Evolutionary conservation across 2,329 filamentous ascomycete species (phyloP).

Genomic region (Neofusicoccum cordaticola): DNA sequence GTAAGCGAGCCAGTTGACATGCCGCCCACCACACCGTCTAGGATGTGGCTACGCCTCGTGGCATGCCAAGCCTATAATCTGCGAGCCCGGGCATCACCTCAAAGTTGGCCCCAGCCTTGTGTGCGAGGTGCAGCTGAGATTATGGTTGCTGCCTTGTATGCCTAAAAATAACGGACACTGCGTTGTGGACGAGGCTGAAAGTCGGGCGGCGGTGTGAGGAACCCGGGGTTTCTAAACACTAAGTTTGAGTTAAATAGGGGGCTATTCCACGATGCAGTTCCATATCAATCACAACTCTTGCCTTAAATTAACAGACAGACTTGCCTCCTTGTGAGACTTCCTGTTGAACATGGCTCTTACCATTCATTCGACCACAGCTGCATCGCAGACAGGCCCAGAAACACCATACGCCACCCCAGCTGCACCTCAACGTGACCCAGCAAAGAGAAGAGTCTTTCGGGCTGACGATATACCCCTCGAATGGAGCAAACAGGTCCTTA

Average conservation of each 20-base stretch:
- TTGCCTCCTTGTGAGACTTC: background rate
- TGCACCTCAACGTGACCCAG: too few species aligned
- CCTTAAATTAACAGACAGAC: background rate
- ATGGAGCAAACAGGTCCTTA: background rate
- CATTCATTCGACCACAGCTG: background rate
- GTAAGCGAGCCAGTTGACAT: background rate
- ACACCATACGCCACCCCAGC: too few species aligned
- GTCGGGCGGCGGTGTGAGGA: background rate
- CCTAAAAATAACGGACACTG: background rate
- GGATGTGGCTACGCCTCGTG: background rate
- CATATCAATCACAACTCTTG: background rate
- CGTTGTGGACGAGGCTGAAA: background rate
- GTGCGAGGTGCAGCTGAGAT: background rate
- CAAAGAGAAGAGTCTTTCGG: background rate
- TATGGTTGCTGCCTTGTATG: background rate
- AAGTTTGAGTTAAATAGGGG: background rate
- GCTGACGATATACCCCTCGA: background rate
- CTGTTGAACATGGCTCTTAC: background rate
- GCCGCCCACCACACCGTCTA: background rate
- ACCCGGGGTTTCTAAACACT: background rate
- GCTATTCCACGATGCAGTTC: background rate
- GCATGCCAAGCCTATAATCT: background rate
- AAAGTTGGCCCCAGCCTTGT: background rate
- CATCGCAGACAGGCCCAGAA: background rate
- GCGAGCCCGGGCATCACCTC: background rate